A percentile compares a stretch with the other conserved stretches of the same genome.
Evolutionary conservation across 2,329 filamentous ascomycete genomes (phyloP).

Genomic region (Aureobasidium sp.): DNA sequence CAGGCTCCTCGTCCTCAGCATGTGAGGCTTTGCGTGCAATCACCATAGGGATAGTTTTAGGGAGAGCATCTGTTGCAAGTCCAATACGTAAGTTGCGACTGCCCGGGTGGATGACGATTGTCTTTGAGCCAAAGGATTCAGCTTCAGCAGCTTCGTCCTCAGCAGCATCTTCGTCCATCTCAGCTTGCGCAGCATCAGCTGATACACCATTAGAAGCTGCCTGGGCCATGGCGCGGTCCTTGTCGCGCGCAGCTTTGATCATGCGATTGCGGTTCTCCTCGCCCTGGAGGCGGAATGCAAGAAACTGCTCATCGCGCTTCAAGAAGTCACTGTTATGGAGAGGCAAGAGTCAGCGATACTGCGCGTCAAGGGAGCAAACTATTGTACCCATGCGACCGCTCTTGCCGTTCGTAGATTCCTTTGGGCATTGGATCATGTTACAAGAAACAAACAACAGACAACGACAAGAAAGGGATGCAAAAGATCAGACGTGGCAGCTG

Average conservation of each 20-base stretch:
- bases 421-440: slow-evolving; percentile 11
- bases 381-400: slow-evolving; percentile 12
- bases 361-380: background rate
- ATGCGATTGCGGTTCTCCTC: slow-evolving; percentile 79
- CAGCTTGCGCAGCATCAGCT: slow-evolving; percentile 28
- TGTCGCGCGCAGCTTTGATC: slow-evolving; percentile 77
- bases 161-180: slow-evolving; percentile 44
- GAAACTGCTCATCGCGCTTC: slow-evolving; percentile 93
- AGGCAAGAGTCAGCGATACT: slow-evolving; percentile 11
- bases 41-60: slow-evolving; percentile 88
- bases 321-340: slow-evolving; percentile 67
- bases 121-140: slow-evolving; percentile 68
- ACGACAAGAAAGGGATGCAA: background rate
- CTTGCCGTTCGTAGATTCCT: slow-evolving; percentile 13
- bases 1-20: slow-evolving; percentile 76
- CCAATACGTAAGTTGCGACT: slow-evolving; percentile 94
- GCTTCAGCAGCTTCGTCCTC: slow-evolving; percentile 48
- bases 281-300: slow-evolving; percentile 77
- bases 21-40: slow-evolving; percentile 70
- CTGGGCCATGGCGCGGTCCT: slow-evolving; percentile 74
- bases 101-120: slow-evolving; percentile 89
- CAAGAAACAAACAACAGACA: background rate
- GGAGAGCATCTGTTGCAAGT: slow-evolving; percentile 88
- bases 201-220: slow-evolving; percentile 59
- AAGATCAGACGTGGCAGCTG: background rate